Conservation (phyloP, 306 rosid genomes). For the Acacia melanoxylon region DNA sequence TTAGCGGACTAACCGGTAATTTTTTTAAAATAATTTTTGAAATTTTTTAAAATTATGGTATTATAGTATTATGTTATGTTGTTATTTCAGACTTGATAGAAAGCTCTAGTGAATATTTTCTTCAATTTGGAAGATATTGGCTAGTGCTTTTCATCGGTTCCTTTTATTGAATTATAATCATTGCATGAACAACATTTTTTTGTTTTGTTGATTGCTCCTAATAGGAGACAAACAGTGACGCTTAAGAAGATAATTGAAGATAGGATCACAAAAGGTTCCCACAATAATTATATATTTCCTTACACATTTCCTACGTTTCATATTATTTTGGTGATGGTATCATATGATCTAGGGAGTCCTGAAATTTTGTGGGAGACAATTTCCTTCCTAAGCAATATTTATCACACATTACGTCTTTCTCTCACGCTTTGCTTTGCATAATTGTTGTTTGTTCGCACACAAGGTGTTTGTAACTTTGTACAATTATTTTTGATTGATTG, state of each 20-base stretch:
- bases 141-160: not conserved
- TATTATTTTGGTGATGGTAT: not conserved
- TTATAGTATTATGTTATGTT: too few relatives aligned
- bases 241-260: slow-evolving; percentile 68
- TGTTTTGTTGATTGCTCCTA: slow-evolving; percentile 73
- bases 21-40: too few relatives aligned
- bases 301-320: not conserved
- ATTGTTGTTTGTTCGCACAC: too few relatives aligned
- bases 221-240: slow-evolving; percentile 84
- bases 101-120: not conserved
- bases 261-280: slow-evolving; percentile 72
- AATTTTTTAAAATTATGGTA: too few relatives aligned
- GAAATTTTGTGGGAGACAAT: not conserved
- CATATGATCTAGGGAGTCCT: not conserved
- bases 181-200: slow-evolving; percentile 19
- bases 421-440: too few relatives aligned
- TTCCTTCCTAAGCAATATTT: not conserved
- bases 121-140: not conserved
- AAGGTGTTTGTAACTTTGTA: too few relatives aligned
- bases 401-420: not conserved
- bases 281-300: not conserved
- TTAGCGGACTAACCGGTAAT: too few relatives aligned
- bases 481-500: too few relatives aligned
- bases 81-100: not conserved
- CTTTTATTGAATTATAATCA: not conserved